These are phyloP conservation scores for Calonectria honghensis DNA, from an alignment of 2,329 filamentous ascomycete genomes.

Conservation along the genomic window DNA sequence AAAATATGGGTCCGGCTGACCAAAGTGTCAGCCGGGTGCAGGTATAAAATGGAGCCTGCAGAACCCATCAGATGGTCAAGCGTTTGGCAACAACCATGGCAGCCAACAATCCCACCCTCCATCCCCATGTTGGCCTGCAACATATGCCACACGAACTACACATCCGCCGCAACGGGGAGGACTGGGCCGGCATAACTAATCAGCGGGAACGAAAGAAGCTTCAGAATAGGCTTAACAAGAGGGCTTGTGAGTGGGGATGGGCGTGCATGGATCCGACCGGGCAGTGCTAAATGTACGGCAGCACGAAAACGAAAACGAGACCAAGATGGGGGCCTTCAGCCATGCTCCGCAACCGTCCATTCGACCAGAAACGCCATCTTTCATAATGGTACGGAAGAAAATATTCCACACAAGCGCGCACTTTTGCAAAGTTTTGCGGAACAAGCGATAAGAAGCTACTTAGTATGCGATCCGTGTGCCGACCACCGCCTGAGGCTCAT, in stretches of 20 bases:
- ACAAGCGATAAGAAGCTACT: slow-evolving; percentile 7
- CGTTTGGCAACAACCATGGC: not conserved
- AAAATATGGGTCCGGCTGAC: not conserved
- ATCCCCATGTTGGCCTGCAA: not conserved
- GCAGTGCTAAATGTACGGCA: not conserved
- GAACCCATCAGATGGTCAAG: not conserved
- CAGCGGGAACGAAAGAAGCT: slow-evolving; percentile 4
- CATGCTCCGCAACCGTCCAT: not conserved
- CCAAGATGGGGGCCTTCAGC: not conserved
- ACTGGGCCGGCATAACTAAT: slow-evolving; percentile 1
- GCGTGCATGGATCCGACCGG: not conserved
- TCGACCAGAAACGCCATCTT: not conserved
- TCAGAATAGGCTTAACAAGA: slow-evolving; percentile 14
- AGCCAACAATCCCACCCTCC: not conserved
- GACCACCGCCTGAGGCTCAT: slow-evolving; percentile 11
- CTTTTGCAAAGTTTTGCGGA: not conserved
- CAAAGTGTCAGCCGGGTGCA: not conserved
- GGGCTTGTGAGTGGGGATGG: slow-evolving; percentile 6
- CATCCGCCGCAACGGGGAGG: not conserved
- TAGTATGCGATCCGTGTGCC: not conserved
- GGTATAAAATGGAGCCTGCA: not conserved
- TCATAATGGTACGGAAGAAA: not conserved
- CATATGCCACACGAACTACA: not conserved
- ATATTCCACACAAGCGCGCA: not conserved
- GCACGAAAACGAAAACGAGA: not conserved